Conservation (phyloP, 2,329 filamentous ascomycete genomes). For the Ascochyta rabiei region DNA sequence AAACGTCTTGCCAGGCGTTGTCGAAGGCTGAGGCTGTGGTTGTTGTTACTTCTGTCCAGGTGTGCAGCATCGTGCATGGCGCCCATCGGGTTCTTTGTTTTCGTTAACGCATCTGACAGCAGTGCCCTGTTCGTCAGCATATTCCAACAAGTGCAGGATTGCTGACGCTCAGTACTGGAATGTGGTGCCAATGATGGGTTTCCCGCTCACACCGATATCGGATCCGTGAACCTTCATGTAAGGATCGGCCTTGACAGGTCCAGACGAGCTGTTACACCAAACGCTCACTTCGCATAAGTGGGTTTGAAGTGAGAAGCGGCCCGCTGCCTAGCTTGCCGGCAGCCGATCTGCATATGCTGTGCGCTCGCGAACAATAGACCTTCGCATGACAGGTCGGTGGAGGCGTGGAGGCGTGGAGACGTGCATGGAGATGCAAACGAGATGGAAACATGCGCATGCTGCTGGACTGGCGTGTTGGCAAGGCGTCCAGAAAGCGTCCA, state of each 20-base stretch:
- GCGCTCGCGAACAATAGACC: neutral
- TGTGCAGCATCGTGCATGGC: neutral
- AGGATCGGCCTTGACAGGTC: slow-evolving; percentile 4
- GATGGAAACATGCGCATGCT: slow-evolving; percentile 10
- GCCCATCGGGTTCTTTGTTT: no score
- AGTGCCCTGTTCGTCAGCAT: neutral
- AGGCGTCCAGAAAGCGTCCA: no score
- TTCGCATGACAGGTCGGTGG: slow-evolving; percentile 5
- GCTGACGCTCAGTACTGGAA: neutral
- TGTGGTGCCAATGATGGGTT: neutral
- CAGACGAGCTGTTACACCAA: slow-evolving; percentile 4
- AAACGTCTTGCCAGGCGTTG: neutral
- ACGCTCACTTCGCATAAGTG: neutral
- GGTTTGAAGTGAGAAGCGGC: slow-evolving; percentile 12
- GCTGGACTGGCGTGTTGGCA: slow-evolving; percentile 3
- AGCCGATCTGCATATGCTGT: slow-evolving; percentile 1
- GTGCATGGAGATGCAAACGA: slow-evolving; percentile 7
- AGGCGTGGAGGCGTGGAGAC: slow-evolving; percentile 5
- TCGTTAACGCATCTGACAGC: no score
- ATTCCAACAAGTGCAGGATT: neutral
- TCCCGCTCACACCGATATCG: slow-evolving; percentile 1
- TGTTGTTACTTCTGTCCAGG: neutral
- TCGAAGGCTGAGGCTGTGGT: neutral
- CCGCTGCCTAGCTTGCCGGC: slow-evolving; percentile 2
- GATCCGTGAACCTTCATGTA: slow-evolving; percentile 6